Base-by-base conservation (phyloP, 192 early-diverging fungal genomes). In the Coemansia sp. region DNA sequence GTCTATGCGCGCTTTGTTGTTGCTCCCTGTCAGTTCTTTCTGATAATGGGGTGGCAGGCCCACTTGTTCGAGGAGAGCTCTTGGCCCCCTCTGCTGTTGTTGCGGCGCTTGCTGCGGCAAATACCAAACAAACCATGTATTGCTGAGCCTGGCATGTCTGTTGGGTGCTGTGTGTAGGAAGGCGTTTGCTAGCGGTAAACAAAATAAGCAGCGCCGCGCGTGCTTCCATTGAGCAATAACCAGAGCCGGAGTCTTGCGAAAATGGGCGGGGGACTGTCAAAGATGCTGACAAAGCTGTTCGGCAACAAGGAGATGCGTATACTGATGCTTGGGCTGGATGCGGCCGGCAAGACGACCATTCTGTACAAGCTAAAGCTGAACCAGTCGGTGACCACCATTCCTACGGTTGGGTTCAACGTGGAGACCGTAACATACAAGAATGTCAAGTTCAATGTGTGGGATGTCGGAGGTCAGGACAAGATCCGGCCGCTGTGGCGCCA, bases 381-480 rank as follows among this genome's bases (percentile, higher is more conserved):
- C 60, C 67, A 75, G 47, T 65, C 60, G 17, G 73, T 79, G 51
- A 76, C 67, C 8, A 79, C 77, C 14, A 77, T 77, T 32, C 75
- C 75, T 10, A 77, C 75, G 0, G 75, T 77, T 6, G 89, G 87
- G 25, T 91, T 91, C 74, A 91, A 89, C 59, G 87, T 89, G 33
- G 89, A 91, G 57, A 84, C 84, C 10, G 87, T 91, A 11, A 82
- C 80, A 32, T 91, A 89, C 75, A 89, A 89, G 64, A 91, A 91
- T 51, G 82, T 87, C 42, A 84, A 82, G 74, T 87, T 87, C 44
- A 85, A 82, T 47, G 85, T 87, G 49, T 87, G 84, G 83, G 83
- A 92, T 72, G 88, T 92, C 5, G 90, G 90, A 40, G 90, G 90
- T 44, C 89, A 91, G 63, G 89, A 91, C 64, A 90, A 92, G 77